Base-by-base conservation (phyloP, 176 grass and related monocot species). In the Thalia dealbata region DNA sequence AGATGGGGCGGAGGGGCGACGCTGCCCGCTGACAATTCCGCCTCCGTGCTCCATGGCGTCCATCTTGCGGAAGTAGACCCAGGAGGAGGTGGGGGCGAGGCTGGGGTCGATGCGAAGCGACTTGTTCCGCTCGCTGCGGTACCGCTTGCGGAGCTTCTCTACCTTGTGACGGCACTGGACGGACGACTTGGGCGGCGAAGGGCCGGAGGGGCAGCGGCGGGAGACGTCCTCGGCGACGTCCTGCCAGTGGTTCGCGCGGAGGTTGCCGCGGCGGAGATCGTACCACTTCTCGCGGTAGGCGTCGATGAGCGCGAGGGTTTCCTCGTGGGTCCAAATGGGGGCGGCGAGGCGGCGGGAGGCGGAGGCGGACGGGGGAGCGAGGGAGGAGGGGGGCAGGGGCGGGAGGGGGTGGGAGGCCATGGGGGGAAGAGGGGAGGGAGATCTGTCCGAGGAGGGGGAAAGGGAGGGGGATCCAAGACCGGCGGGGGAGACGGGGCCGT, bases 21-120 rank as follows among this genome's bases (percentile, higher is more conserved):
- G 35, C 75, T 75, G 1, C 69, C 52, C 43, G 44, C 60, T 18
- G 44, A 42, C 43, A 2, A 7, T 42, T 72, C 30, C 70, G 13
- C 87, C 79, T 30, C 67, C 70, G 38, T 73, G 85, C 67, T 91
- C 95, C 83, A 99, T 86, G 79, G 84, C 84, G 61, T 93, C 81
- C 48, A 99, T 91, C 74, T 88, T 84, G 35, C 76, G 79, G 68
- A 83, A 99, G 77, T 93, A 99, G 24, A 91, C 90, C 95, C 95
- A 99, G 14, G 77, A 79, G 41, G 75, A 73, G 29, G 64, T 41
- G 27, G 84, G 85, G 0, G 64, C 27, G 68, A 61, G 50, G 67
- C 81, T 71, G 0, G 82, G 81, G 25, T 78, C 79, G 26, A 79
- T 79, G 48, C 79, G 84, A 54, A 87, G 79, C 41, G 87, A 61